Evolutionary conservation across 129 eudicot genomes (phyloP).

Genomic region (Apium graveolens): DNA sequence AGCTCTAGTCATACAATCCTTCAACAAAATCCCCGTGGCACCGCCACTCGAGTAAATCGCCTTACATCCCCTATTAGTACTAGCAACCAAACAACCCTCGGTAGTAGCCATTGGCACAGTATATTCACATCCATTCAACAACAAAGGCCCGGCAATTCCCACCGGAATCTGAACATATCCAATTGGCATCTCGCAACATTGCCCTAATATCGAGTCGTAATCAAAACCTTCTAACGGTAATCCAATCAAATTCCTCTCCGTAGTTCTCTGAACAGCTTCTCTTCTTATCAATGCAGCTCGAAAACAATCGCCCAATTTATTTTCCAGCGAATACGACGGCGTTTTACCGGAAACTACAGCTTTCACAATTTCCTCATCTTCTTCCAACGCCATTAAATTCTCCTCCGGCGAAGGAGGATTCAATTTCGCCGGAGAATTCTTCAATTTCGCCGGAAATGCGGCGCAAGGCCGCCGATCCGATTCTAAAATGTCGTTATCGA

Average conservation of each 20-base stretch:
- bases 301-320: constrained; percentile 27
- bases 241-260: constrained; percentile 26
- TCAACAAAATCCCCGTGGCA: constrained; percentile 40
- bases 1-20: constrained; percentile 50
- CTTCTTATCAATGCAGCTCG: constrained; percentile 40
- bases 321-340: constrained; percentile 35
- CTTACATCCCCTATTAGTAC: constrained; percentile 47
- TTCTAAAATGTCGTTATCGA: constrained; percentile 12
- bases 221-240: constrained; percentile 38
- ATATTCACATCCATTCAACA: constrained; percentile 41
- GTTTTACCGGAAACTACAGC: constrained; percentile 25
- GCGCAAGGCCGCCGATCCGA: background rate
- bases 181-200: constrained; percentile 48
- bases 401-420: background rate
- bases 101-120: constrained; percentile 49
- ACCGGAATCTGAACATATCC: constrained; percentile 42
- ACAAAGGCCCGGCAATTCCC: constrained; percentile 48
- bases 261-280: constrained; percentile 33
- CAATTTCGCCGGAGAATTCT: background rate
- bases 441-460: background rate
- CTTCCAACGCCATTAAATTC: constrained; percentile 13
- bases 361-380: constrained; percentile 37
- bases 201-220: constrained; percentile 42
- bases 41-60: constrained; percentile 40
- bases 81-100: constrained; percentile 53